phyloP scores from a whole-genome alignment of 2,329 filamentous ascomycete species.

The Fusarium sp. region DNA sequence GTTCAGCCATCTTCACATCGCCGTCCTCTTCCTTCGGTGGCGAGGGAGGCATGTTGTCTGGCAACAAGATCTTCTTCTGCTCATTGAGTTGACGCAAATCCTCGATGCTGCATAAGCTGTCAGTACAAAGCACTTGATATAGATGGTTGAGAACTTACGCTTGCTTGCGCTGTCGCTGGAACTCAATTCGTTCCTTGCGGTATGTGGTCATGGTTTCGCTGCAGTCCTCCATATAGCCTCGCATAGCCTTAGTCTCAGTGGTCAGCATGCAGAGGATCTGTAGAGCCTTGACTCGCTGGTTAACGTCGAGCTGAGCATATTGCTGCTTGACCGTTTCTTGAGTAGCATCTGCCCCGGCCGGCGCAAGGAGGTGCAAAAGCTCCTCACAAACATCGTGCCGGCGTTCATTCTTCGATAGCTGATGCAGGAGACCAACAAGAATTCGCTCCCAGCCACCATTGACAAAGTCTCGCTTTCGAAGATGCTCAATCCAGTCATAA shows the following conservation, averaged over 20 bases:
- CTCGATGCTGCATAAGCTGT: conserved; percentile 65
- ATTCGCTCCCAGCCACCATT: conserved; percentile 94
- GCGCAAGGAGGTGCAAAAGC: conserved; percentile 83
- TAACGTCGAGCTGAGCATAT: conserved; percentile 83
- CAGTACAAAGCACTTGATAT: background rate
- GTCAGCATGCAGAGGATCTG: conserved; percentile 89
- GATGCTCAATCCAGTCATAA: conserved; percentile 86
- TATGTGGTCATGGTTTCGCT: conserved; percentile 94
- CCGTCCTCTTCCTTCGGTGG: conserved; percentile 67
- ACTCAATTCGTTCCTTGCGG: conserved; percentile 94
- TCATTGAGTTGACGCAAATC: conserved; percentile 78
- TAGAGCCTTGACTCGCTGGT: conserved; percentile 81
- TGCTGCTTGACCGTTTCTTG: conserved; percentile 77
- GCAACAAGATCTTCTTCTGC: conserved; percentile 76
- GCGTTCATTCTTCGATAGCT: conserved; percentile 80
- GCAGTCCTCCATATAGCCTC: conserved; percentile 90
- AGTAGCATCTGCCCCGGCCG: conserved; percentile 78
- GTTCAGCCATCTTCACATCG: conserved; percentile 71
- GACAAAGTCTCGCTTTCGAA: conserved; percentile 85
- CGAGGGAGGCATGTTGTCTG: conserved; percentile 76
- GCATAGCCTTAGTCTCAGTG: conserved; percentile 84
- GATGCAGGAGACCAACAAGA: conserved; percentile 85
- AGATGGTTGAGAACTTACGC: conserved; percentile 58
- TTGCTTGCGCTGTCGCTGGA: conserved; percentile 80
- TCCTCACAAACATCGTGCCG: conserved; percentile 79